Percentiles rank a stretch among this genome's conserved stretches.
phyloP scores from a whole-genome alignment of 2,329 filamentous ascomycete species.

The Alternaria infectoria region DNA sequence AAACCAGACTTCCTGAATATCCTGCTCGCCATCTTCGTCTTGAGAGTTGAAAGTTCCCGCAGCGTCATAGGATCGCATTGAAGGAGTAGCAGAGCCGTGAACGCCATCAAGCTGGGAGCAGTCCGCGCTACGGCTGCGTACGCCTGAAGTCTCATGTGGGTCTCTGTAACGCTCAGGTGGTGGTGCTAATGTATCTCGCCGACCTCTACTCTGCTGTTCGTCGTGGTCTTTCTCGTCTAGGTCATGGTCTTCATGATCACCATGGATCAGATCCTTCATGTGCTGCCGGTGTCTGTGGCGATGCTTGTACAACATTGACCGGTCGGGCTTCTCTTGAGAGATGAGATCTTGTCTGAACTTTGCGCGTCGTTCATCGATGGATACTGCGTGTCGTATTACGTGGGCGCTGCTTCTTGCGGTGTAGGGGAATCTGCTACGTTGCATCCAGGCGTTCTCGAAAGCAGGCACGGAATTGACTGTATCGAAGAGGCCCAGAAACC shows the following conservation, averaged over 20 bases:
- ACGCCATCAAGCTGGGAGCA: slow-evolving; percentile 24
- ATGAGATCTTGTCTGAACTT: slow-evolving; percentile 76
- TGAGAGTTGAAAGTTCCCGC: slow-evolving; percentile 31
- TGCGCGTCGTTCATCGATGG: slow-evolving; percentile 72
- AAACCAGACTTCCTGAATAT: slow-evolving; percentile 84
- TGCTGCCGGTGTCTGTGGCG: slow-evolving; percentile 32
- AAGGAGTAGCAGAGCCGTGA: slow-evolving; percentile 28
- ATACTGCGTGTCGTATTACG: slow-evolving; percentile 72
- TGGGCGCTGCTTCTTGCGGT: slow-evolving; percentile 61
- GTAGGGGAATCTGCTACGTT: slow-evolving; percentile 76
- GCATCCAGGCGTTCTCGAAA: slow-evolving; percentile 79
- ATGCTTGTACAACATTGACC: slow-evolving; percentile 34
- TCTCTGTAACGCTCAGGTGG: slow-evolving; percentile 41
- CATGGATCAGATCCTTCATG: slow-evolving; percentile 14
- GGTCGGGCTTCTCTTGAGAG: slow-evolving; percentile 50
- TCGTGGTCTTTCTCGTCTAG: slow-evolving; percentile 14
- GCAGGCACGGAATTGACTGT: slow-evolving; percentile 80
- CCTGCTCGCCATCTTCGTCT: slow-evolving; percentile 62
- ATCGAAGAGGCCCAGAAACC: slow-evolving; percentile 80
- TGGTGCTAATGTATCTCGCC: slow-evolving; percentile 34
- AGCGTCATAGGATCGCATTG: slow-evolving; percentile 39
- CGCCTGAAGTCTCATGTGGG: slow-evolving; percentile 42
- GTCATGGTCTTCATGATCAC: slow-evolving; percentile 17
- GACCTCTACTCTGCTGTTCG: slow-evolving; percentile 19
- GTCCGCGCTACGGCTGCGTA: slow-evolving; percentile 41